phyloP scores from a whole-genome alignment of 148 eudicot genomes.

The Pouteria glomerata region DNA sequence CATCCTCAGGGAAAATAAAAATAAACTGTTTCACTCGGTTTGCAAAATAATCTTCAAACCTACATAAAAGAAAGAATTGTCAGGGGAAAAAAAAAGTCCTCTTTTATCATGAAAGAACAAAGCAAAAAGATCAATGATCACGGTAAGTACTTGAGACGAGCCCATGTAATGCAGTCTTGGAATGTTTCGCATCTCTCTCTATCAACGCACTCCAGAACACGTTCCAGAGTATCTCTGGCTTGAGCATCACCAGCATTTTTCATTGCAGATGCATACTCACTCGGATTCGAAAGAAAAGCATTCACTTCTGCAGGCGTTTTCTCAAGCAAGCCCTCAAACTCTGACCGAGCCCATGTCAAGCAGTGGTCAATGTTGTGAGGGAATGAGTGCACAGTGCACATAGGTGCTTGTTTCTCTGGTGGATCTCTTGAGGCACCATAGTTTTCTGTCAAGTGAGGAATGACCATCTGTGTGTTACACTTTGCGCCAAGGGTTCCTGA shows the following conservation, averaged over 20 bases:
- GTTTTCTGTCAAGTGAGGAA: constrained; percentile 88
- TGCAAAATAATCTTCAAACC: constrained; percentile 87
- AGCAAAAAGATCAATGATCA: neutral
- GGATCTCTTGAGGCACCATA: constrained; percentile 98
- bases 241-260: constrained; percentile 90
- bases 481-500: constrained; percentile 92
- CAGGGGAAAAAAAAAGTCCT: neutral
- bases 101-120: neutral
- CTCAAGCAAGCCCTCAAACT: constrained; percentile 90
- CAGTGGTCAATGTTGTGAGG: constrained; percentile 96
- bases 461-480: constrained; percentile 93
- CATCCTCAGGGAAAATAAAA: constrained; percentile 87
- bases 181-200: constrained; percentile 73
- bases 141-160: constrained; percentile 60
- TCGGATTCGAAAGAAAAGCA: constrained; percentile 68
- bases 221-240: constrained; percentile 76
- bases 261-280: constrained; percentile 63
- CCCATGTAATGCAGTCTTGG: constrained; percentile 83
- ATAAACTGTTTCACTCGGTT: constrained; percentile 80
- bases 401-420: constrained; percentile 93
- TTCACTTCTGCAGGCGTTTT: constrained; percentile 86
- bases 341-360: constrained; percentile 91
- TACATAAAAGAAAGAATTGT: constrained; percentile 22
- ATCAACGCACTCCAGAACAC: constrained; percentile 74
- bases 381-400: constrained; percentile 93